These are phyloP conservation scores for Cunninghamia lanceolata DNA, from an alignment of 75 land plant species.

Conservation along the genomic window DNA sequence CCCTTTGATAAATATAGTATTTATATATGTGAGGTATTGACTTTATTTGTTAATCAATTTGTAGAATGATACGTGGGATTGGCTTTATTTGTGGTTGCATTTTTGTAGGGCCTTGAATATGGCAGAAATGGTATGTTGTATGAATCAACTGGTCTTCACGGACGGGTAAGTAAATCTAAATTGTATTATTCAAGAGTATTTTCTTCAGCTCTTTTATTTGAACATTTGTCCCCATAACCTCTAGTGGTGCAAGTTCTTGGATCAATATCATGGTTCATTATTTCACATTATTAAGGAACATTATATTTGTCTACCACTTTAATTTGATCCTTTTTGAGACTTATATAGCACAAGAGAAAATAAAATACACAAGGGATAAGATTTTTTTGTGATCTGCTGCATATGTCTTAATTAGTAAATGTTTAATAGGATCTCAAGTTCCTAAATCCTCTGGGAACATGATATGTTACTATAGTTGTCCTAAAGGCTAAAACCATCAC, in stretches of 20 bases:
- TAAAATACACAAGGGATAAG: neutral
- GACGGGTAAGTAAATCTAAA: conserved; percentile 36
- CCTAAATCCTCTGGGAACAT: neutral
- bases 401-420: neutral
- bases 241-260: neutral
- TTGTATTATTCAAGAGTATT: neutral
- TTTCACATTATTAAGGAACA: neutral
- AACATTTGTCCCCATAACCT: neutral
- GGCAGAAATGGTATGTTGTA: conserved; percentile 76
- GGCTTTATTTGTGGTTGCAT: neutral
- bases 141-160: conserved; percentile 93
- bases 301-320: neutral
- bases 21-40: neutral
- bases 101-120: conserved; percentile 82
- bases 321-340: neutral
- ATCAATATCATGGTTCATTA: neutral
- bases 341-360: neutral
- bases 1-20: neutral
- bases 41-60: neutral
- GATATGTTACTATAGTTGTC: neutral
- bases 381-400: neutral
- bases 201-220: neutral
- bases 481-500: neutral
- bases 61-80: neutral
- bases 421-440: neutral